A percentile compares a stretch with the other conserved stretches of the same genome.
phyloP scores from a whole-genome alignment of 2,329 filamentous ascomycete species.

The Ophiognomonia clavigignenti-juglandacearum region DNA sequence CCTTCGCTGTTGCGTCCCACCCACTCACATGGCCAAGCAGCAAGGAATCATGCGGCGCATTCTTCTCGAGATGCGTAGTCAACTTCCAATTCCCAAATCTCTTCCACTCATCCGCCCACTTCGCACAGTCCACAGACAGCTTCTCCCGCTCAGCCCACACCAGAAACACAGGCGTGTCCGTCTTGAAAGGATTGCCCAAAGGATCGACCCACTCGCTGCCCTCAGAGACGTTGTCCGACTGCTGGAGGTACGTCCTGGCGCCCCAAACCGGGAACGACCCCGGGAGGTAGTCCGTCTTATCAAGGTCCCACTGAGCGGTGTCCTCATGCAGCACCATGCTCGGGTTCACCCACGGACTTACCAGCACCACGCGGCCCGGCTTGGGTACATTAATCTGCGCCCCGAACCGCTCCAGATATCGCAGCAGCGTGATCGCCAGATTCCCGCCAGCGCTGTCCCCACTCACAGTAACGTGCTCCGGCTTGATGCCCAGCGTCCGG shows the following conservation, averaged over 20 bases:
- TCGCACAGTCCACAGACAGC: slow-evolving; percentile 32
- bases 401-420: slow-evolving; percentile 39
- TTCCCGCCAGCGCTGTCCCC: slow-evolving; percentile 48
- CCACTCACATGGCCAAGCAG: slow-evolving; percentile 32
- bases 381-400: slow-evolving; percentile 24
- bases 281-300: slow-evolving; percentile 6
- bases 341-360: slow-evolving; percentile 23
- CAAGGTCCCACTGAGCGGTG: not conserved
- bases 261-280: slow-evolving; percentile 32
- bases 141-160: slow-evolving; percentile 35
- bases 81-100: slow-evolving; percentile 22
- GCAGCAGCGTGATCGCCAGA: slow-evolving; percentile 36
- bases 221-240: not conserved
- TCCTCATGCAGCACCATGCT: not conserved
- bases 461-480: slow-evolving; percentile 35
- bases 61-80: slow-evolving; percentile 31
- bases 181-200: slow-evolving; percentile 32
- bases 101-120: slow-evolving; percentile 32
- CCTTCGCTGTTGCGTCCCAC: slow-evolving; percentile 26
- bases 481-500: slow-evolving; percentile 31
- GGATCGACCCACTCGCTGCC: slow-evolving; percentile 32
- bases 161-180: slow-evolving; percentile 34
- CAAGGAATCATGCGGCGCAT: slow-evolving; percentile 38
- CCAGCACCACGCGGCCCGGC: slow-evolving; percentile 35
- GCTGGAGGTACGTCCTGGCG: slow-evolving; percentile 25